phyloP scores from a whole-genome alignment of 78 protist genomes.

The Speleostelium caveatum region DNA sequence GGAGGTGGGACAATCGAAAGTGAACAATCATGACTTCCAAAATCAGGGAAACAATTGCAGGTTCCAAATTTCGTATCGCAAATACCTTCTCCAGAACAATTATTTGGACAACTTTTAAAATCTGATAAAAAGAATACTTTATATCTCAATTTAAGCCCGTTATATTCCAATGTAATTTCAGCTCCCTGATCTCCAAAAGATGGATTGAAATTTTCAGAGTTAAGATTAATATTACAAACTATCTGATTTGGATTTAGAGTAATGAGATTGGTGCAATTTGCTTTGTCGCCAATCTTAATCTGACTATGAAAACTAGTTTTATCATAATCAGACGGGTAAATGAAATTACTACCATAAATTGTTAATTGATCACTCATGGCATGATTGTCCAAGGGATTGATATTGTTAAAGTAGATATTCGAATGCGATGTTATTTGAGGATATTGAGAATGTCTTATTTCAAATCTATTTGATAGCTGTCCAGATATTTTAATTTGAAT shows the following conservation, averaged over 20 bases:
- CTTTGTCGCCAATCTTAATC: not conserved
- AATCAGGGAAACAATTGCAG: not conserved
- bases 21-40: not conserved
- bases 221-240: not conserved
- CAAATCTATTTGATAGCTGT: not conserved
- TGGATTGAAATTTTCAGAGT: not conserved
- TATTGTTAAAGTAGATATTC: not conserved
- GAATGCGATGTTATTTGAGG: not conserved
- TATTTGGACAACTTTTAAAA: not conserved
- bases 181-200: too few species aligned
- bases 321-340: not conserved
- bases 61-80: not conserved
- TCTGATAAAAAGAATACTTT: not conserved
- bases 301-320: too few species aligned
- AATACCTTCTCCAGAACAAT: not conserved
- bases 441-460: too few species aligned
- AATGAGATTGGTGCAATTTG: not conserved
- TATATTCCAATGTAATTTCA: too few species aligned
- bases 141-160: not conserved
- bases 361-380: not conserved
- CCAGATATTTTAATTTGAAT: too few species aligned
- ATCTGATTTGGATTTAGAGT: not conserved
- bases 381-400: not conserved
- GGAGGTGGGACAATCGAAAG: not conserved
- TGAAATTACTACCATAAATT: not conserved